Conservation (phyloP, 2,329 filamentous ascomycete genomes). For the Pseudogymnoascus verrucosus region DNA sequence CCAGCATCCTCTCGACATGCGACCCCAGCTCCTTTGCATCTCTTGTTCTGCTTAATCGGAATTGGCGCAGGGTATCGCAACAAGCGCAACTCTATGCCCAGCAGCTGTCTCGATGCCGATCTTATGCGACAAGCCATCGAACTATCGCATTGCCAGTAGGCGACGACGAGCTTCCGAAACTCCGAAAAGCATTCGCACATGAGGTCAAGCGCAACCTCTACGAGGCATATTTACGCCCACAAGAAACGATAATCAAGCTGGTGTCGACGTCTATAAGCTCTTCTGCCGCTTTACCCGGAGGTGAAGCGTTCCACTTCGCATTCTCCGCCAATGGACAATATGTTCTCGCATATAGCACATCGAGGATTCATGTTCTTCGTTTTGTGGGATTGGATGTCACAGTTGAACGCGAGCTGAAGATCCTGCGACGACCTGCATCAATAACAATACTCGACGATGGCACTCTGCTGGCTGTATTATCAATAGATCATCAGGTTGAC, state of each 20-base stretch:
- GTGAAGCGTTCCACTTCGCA: slow-evolving; percentile 78
- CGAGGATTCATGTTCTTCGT: slow-evolving; percentile 72
- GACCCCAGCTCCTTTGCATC: slow-evolving; percentile 56
- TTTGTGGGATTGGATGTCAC: slow-evolving; percentile 49
- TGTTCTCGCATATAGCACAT: slow-evolving; percentile 76
- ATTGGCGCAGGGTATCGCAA: slow-evolving; percentile 58
- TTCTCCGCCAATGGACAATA: slow-evolving; percentile 68
- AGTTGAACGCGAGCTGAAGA: slow-evolving; percentile 72
- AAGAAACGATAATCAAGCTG: slow-evolving; percentile 64
- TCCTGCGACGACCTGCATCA: slow-evolving; percentile 64
- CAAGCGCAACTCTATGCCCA: slow-evolving; percentile 54
- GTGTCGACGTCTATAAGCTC: slow-evolving; percentile 76
- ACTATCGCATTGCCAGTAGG: slow-evolving; percentile 28
- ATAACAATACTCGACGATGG: slow-evolving; percentile 75
- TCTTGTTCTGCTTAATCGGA: slow-evolving; percentile 54
- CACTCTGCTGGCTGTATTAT: slow-evolving; percentile 67
- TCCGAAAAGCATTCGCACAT: slow-evolving; percentile 59
- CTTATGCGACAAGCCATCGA: slow-evolving; percentile 45
- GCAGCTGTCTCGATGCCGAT: slow-evolving; percentile 54
- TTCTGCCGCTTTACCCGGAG: slow-evolving; percentile 68
- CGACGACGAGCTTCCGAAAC: slow-evolving; percentile 43
- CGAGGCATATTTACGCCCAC: slow-evolving; percentile 64
- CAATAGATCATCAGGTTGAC: slow-evolving; percentile 75
- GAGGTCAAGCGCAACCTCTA: slow-evolving; percentile 73
- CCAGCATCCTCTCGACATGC: slow-evolving; percentile 16